Percentiles rank a stretch among this genome's conserved stretches.
These are phyloP conservation scores for Tolypocladium tundrense DNA, from an alignment of 2,329 filamentous ascomycete genomes.

Conservation along the genomic window DNA sequence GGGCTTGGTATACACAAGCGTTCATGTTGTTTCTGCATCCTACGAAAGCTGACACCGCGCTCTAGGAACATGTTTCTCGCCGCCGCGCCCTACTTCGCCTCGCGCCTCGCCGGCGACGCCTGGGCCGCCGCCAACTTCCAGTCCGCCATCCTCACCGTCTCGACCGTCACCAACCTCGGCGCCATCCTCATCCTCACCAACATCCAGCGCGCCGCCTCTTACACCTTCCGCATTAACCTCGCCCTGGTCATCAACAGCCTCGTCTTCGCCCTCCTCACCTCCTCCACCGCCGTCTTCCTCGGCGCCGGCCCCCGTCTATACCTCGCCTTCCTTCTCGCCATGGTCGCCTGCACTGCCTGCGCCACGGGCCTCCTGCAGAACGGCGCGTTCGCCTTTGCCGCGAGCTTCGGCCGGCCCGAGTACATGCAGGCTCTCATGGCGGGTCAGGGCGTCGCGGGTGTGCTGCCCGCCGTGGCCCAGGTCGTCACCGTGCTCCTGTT, in stretches of 20 bases:
- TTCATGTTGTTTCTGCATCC: background rate
- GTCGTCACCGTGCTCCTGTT: slow-evolving; percentile 66
- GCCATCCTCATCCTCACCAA: slow-evolving; percentile 69
- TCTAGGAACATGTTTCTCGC: slow-evolving; percentile 96
- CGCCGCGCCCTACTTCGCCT: slow-evolving; percentile 84
- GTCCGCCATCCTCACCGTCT: slow-evolving; percentile 77
- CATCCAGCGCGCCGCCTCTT: slow-evolving; percentile 73
- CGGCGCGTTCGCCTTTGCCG: slow-evolving; percentile 84
- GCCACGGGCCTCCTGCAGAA: slow-evolving; percentile 86
- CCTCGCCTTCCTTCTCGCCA: slow-evolving; percentile 70
- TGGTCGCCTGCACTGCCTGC: slow-evolving; percentile 69
- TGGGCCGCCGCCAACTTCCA: slow-evolving; percentile 79
- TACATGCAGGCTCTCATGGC: slow-evolving; percentile 97
- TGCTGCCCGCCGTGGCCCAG: slow-evolving; percentile 79
- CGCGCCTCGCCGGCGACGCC: slow-evolving; percentile 60
- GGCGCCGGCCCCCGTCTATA: slow-evolving; percentile 54
- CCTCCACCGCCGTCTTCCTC: slow-evolving; percentile 65
- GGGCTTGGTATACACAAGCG: slow-evolving; percentile 68
- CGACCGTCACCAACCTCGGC: slow-evolving; percentile 70
- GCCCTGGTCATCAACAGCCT: slow-evolving; percentile 69
- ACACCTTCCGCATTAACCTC: slow-evolving; percentile 73
- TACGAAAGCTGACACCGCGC: background rate
- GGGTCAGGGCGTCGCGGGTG: slow-evolving; percentile 84
- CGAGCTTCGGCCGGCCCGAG: slow-evolving; percentile 72
- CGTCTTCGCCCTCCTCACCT: slow-evolving; percentile 66